Conservation (phyloP, 2,329 filamentous ascomycete genomes). For the Raffaelea arxii region DNA sequence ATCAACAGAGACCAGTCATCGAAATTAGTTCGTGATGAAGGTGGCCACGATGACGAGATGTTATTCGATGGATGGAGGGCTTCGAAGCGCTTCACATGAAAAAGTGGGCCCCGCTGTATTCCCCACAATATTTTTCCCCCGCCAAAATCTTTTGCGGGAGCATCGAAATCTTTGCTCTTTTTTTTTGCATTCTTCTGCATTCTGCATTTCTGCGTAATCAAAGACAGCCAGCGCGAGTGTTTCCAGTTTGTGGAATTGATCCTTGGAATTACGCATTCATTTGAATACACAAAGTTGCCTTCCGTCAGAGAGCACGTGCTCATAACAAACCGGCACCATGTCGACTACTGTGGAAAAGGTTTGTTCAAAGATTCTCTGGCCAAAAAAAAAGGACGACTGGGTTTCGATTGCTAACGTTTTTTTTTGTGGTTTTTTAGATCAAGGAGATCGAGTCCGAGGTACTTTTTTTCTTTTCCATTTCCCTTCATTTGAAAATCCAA, state of each 20-base stretch:
- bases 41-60: too few relatives aligned
- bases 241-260: background rate
- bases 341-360: constrained; percentile 97
- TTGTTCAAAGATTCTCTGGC: background rate
- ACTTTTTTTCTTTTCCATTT: constrained; percentile 24
- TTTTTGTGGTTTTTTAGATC: constrained; percentile 50
- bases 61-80: too few relatives aligned
- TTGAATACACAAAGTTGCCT: background rate
- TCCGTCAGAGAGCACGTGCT: background rate
- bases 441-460: constrained; percentile 95
- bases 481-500: too few relatives aligned
- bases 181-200: background rate
- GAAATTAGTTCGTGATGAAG: too few relatives aligned
- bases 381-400: background rate
- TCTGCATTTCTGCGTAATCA: background rate
- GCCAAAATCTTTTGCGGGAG: constrained; percentile 11
- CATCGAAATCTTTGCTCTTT: constrained; percentile 1
- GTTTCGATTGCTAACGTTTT: constrained; percentile 5
- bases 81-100: too few relatives aligned
- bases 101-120: too few relatives aligned
- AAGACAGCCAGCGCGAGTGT: background rate
- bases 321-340: constrained; percentile 51
- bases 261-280: background rate
- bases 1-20: too few relatives aligned
- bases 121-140: constrained; percentile 12